A percentile compares a stretch with the other conserved stretches of the same genome.
Evolutionary conservation across 805 yeast genomes (phyloP).

Genomic region (Ogataea glucozyma): DNA sequence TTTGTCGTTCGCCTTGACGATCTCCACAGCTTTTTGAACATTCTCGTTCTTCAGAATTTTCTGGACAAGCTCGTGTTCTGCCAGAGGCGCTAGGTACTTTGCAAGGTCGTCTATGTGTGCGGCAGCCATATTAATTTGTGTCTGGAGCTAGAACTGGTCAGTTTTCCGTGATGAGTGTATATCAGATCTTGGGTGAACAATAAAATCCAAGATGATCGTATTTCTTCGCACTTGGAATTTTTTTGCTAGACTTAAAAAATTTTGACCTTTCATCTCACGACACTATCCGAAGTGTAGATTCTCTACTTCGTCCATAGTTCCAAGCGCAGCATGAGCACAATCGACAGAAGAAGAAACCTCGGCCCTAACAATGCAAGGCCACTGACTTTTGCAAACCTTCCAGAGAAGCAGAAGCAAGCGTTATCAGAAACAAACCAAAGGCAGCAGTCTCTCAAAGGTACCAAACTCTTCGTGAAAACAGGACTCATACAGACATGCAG

Average conservation of each 20-base stretch:
- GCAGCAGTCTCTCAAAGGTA: slow-evolving; percentile 8
- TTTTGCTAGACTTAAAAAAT: not conserved
- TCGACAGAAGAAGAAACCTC: slow-evolving; percentile 81
- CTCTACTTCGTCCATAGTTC: not conserved
- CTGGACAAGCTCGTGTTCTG: slow-evolving; percentile 8
- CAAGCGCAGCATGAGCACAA: slow-evolving; percentile 36
- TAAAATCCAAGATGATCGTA: not conserved
- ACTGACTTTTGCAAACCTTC: slow-evolving; percentile 38
- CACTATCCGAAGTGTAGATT: not conserved
- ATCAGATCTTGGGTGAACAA: not conserved
- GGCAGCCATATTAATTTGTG: not conserved
- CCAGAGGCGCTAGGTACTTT: slow-evolving; percentile 1
- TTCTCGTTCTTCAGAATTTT: slow-evolving; percentile 9
- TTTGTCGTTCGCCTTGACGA: slow-evolving; percentile 20
- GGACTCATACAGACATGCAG: slow-evolving; percentile 70
- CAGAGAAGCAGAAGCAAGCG: slow-evolving; percentile 19
- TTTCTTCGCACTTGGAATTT: slow-evolving; percentile 4
- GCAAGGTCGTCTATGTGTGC: not conserved
- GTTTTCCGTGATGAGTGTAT: not conserved
- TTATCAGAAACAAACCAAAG: slow-evolving; percentile 17
- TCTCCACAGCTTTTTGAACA: slow-evolving; percentile 11
- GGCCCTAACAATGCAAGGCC: slow-evolving; percentile 75
- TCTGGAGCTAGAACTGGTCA: not conserved
- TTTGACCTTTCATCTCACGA: too few species aligned
- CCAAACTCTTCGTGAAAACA: slow-evolving; percentile 54